Evolutionary conservation across 176 grass and related monocot species (phyloP), one percentile per base, ranked within the genome.

Genomic region (Oryza meridionalis): DNA sequence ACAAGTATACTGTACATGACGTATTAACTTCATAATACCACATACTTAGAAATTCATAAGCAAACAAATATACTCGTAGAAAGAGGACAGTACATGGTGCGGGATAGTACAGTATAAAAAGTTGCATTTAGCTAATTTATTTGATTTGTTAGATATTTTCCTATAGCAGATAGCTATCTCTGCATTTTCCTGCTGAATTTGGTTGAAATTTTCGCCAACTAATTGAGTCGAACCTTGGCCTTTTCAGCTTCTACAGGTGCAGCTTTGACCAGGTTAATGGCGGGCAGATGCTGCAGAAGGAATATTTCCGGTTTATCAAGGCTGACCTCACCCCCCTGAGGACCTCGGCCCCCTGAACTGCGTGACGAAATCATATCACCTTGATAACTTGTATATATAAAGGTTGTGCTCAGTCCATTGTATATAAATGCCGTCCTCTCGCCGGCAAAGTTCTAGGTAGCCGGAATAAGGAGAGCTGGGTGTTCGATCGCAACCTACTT

Each of bases 221-320:
- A 51, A 80, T 70, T 22, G 21, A 5, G 12, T 24, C 7, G 12
- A 13, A 27, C 5, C 80, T 83, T 51, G 22, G 6, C 17, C 3
- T 72, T 64, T 88, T 22, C 95, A 97, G 95, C 88, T 97, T 97
- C 88, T 86, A 92, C 87, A 93, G 83, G 68, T 97, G 92, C 80
- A 90, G 77, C 72, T 97, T 94, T 65, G 95, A 97, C 85, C 88
- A 80, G 81, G 90, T 93, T 45, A 93, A 84, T 29, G 95, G 92
- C 6, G 95, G 95, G 27, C 90, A 91, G 82, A 97, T 97, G 95
- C 66, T 75, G 0, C 92, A 97, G 87, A 89, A 91, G 74, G 95
- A 94, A 65, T 91, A 81, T 49, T 84, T 86, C 49, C 85, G 58
- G 29, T 97, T 94, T 90, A 80, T 94, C 1, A 91, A 93, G 29